Evolutionary conservation across 768 basidiomycete species (phyloP), one percentile per base, ranked within the genome.

Genomic region (Hericium erinaceus): DNA sequence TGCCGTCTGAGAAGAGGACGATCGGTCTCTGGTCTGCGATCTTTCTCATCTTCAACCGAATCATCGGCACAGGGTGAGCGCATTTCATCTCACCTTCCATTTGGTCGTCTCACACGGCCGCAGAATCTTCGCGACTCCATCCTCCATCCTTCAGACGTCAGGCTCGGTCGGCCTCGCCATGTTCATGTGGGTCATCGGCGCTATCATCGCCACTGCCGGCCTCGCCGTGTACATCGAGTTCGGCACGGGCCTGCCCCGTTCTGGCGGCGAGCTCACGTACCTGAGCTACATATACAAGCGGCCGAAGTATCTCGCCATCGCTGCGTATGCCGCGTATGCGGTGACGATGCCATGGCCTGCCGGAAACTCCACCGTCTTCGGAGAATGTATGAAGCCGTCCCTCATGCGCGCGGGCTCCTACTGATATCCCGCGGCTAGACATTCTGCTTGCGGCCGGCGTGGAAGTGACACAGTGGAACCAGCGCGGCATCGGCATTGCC

Each of bases 241-340:
- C 18, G 87, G 87, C 22, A 87, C 87, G 83, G 85, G 81, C 18
- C 73, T 89, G 2, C 87, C 87, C 1, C 74, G 80, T 2, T 88
- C 77, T 56, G 87, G 87, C 1, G 87, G 84, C 2, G 87, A 89
- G 72, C 89, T 88, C 71, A 85, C 83, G 54, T 89, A 89, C 63
- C 69, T 89, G 39, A 85, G 87, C 60, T 87, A 76, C 65, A 78
- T 87, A n/a, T 89, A 80, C 68, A 73, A 78, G 49, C 74, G 74
- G 3, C 87, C 87, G 6, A 77, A 73, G 52, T 85, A 83, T 63
- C 67, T 89, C 64, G 74, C 72, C 13, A 83, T 84, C 4, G 87
- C 83, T 62, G 64, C 75, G 8, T 88, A 78, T 60, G 75, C 81
- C 2, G 68, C 77, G 16, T 87, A 85, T 64, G 75, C 79, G 1